These are phyloP conservation scores for Coleophoma eucalyptorum DNA, from an alignment of 2,329 filamentous ascomycete species.

Conservation along the genomic window DNA sequence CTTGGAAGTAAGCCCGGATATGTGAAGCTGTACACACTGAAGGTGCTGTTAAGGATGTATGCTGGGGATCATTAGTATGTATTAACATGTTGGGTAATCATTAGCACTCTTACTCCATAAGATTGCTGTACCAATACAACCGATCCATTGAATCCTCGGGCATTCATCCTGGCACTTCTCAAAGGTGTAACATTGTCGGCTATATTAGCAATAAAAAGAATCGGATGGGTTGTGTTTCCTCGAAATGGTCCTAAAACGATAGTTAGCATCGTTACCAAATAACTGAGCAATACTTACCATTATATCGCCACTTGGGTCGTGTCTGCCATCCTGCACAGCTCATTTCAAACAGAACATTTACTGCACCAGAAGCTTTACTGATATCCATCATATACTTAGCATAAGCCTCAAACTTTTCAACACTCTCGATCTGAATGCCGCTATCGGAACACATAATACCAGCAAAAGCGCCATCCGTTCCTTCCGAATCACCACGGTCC, in stretches of 20 bases:
- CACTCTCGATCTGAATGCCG: constrained; percentile 9
- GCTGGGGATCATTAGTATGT: background rate
- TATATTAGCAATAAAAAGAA: constrained; percentile 32
- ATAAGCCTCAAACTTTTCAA: constrained; percentile 21
- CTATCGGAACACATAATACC: constrained; percentile 26
- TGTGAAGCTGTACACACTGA: constrained; percentile 2
- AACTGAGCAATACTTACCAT: constrained; percentile 8
- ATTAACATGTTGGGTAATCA: background rate
- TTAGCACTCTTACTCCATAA: constrained; percentile 39
- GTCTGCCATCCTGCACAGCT: constrained; percentile 28
- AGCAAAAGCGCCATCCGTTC: constrained; percentile 15
- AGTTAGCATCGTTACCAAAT: background rate
- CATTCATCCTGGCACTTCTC: constrained; percentile 26
- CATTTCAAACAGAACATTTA: constrained; percentile 34
- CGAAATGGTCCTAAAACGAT: constrained; percentile 23
- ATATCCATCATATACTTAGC: constrained; percentile 20
- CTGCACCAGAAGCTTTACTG: constrained; percentile 39
- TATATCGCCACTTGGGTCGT: constrained; percentile 25
- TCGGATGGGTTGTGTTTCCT: constrained; percentile 28
- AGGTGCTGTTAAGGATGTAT: constrained; percentile 2
- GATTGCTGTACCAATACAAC: constrained; percentile 44
- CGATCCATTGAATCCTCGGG: constrained; percentile 37
- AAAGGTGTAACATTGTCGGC: constrained; percentile 32
- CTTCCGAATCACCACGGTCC: constrained; percentile 6
- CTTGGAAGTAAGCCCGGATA: constrained; percentile 1